A percentile compares a stretch with the other conserved stretches of the same genome.
Conservation (phyloP, 2,329 filamentous ascomycete genomes). For the Fusarium nisikadoi region DNA sequence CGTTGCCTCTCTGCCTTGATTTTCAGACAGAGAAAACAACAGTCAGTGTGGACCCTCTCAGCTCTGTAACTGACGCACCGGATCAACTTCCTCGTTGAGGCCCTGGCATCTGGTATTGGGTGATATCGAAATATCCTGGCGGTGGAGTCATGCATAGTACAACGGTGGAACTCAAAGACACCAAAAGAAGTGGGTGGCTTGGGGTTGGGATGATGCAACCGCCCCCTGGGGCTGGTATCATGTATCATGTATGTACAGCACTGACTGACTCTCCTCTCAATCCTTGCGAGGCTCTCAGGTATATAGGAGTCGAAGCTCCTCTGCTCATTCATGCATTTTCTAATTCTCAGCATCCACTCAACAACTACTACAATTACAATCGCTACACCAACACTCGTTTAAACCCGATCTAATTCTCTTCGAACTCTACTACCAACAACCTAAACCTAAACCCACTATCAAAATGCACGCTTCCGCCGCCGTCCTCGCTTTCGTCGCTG, state of each 20-base stretch:
- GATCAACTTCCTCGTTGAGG: conserved; percentile 37
- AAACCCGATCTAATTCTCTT: conserved; percentile 21
- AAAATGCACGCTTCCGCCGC: conserved; percentile 43
- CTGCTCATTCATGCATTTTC: conserved; percentile 1
- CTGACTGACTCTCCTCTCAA: conserved; percentile 13
- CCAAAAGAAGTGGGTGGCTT: conserved; percentile 30
- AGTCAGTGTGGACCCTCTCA: conserved; percentile 6
- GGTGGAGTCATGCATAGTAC: conserved; percentile 14
- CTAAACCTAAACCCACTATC: conserved; percentile 24
- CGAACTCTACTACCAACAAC: conserved; percentile 6
- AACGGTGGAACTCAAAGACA: conserved; percentile 13
- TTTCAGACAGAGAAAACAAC: conserved; percentile 1
- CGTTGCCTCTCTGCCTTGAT: conserved; percentile 26
- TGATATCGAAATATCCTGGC: conserved; percentile 25
- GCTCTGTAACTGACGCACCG: conserved; percentile 35
- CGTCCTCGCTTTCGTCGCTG: conserved; percentile 43
- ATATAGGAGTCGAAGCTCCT: conserved; percentile 36
- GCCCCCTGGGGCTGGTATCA: conserved; percentile 37
- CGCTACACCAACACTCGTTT: conserved; percentile 36
- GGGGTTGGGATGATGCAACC: conserved; percentile 40
- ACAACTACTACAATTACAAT: conserved; percentile 18
- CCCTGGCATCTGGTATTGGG: conserved; percentile 24
- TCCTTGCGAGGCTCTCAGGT: conserved; percentile 27
- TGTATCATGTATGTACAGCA: conserved; percentile 14
- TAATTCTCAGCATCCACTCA: conserved; percentile 21